Percentiles rank a stretch among this genome's conserved stretches.
These are phyloP conservation scores for Tulasnella sp. DNA, from an alignment of 768 basidiomycete genomes.

Conservation along the genomic window DNA sequence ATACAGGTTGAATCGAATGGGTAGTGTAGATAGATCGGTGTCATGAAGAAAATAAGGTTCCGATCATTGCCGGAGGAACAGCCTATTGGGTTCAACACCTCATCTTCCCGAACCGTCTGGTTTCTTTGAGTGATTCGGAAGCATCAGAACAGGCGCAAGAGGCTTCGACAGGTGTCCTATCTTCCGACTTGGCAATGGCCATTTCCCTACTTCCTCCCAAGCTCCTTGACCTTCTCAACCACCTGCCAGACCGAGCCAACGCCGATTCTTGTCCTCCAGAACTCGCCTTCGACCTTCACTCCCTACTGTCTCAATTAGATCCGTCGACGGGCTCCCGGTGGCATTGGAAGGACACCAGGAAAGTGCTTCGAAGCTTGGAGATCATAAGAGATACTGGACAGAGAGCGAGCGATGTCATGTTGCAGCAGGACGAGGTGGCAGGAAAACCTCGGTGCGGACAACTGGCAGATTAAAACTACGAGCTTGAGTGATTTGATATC, in stretches of 20 bases:
- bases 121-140: constrained; percentile 16
- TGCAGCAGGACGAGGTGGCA: constrained; percentile 43
- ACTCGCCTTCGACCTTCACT: constrained; percentile 52
- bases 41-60: constrained; percentile 38
- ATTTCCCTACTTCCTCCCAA: constrained; percentile 5
- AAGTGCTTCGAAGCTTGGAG: constrained; percentile 68
- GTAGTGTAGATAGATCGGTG: constrained; percentile 15
- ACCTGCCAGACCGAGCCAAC: constrained; percentile 51
- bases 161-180: neutral
- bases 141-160: neutral
- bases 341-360: constrained; percentile 95
- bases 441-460: constrained; percentile 22
- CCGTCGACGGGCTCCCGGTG: constrained; percentile 65
- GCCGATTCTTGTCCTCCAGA: constrained; percentile 46
- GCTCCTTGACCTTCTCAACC: constrained; percentile 34
- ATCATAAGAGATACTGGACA: constrained; percentile 64
- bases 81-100: constrained; percentile 97
- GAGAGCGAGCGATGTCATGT: constrained; percentile 55
- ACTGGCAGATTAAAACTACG: neutral
- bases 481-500: no score
- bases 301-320: constrained; percentile 59
- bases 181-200: neutral
- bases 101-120: constrained; percentile 72
- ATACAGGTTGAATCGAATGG: neutral
- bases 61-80: constrained; percentile 91